Evolutionary conservation across 305 asterid genomes (phyloP).

Genomic region (Fraxinus latifolia): DNA sequence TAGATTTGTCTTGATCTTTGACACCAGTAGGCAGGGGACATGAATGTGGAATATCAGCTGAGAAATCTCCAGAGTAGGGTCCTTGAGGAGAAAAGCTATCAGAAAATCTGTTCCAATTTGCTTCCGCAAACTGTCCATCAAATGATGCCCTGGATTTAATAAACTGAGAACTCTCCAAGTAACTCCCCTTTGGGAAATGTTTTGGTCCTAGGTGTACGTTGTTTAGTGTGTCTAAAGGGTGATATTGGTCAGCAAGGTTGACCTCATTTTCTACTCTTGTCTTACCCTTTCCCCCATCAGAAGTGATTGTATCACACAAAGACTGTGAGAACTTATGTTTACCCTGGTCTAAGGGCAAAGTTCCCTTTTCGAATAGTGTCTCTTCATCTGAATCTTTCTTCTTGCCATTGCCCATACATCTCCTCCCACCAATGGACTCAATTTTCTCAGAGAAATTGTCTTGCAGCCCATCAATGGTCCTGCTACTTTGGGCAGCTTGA

Average conservation of each 20-base stretch:
- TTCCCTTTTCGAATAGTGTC: constrained; percentile 28
- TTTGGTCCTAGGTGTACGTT: constrained; percentile 42
- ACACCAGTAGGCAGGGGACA: constrained; percentile 53
- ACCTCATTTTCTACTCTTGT: constrained; percentile 24
- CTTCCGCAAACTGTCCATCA: constrained; percentile 42
- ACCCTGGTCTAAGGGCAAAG: constrained; percentile 30
- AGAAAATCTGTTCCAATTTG: constrained; percentile 35
- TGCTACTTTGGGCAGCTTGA: constrained; percentile 26
- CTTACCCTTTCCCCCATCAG: constrained; percentile 31
- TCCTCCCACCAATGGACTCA: constrained; percentile 26
- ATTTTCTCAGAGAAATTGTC: constrained; percentile 30
- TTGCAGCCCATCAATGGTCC: constrained; percentile 35
- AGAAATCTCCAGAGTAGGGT: constrained; percentile 32
- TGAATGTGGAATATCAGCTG: constrained; percentile 47
- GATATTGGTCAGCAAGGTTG: constrained; percentile 27
- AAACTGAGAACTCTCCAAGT: not conserved
- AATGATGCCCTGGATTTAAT: constrained; percentile 16
- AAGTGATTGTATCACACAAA: constrained; percentile 29
- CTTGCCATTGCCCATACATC: constrained; percentile 33
- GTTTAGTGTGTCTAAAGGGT: constrained; percentile 35
- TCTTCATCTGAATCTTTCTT: constrained; percentile 36
- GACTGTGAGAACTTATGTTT: constrained; percentile 29
- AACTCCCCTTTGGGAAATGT: not conserved
- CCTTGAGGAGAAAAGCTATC: constrained; percentile 50
- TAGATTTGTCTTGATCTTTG: constrained; percentile 13